Base-by-base conservation (phyloP, 192 early-diverging fungal species). In the Entomortierella chlamydospora region DNA sequence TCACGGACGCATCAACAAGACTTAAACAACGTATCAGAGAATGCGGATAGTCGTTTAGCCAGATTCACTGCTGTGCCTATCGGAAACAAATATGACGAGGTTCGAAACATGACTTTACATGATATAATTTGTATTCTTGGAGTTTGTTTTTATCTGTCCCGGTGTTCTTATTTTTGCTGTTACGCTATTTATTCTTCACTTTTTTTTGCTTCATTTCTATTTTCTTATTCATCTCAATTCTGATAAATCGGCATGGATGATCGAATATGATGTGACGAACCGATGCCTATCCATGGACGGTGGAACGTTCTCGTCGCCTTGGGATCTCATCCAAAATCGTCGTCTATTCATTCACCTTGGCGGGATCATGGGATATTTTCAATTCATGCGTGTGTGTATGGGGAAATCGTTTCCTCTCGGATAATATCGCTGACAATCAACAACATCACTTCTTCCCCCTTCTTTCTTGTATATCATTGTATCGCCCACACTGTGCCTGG, bases 51-150 rank as follows among this genome's bases (percentile, higher is more conserved):
- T 39, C 61, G 74, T 29, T 23, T 70, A 15, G 49, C 67, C 34
- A 66, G 74, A 64, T 78, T 78, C 50, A 64, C 23, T 33, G 52
- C 67, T 12, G 61, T 64, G 26, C 67, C 66, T 5, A 65, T 64
- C 26, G 74, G 66, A 33, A 65, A 78, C 30, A 45, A 49, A 20
- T 70, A 56, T 62, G 67, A 78, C 37, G 67, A 78, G 71, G 71
- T 73, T 59, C 31, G 70, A 31, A 54, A 33, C 2, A 31, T 22
- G 45, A 11, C 15, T 4, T 47, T 47, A 47, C 20, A 47, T 47
- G 45, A 20, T 20, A 47, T 20, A 11, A 47, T 47, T 67, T 55
- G n/a, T n/a, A n/a, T n/a, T n/a, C n/a, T n/a, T n/a, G n/a, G n/a
- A n/a, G n/a, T n/a, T n/a, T n/a, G n/a, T n/a, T n/a, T n/a, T n/a